Percentiles rank a stretch among this genome's conserved stretches.
phyloP scores from a whole-genome alignment of 202 grass and related monocot genomes.

The Zizania palustris region DNA sequence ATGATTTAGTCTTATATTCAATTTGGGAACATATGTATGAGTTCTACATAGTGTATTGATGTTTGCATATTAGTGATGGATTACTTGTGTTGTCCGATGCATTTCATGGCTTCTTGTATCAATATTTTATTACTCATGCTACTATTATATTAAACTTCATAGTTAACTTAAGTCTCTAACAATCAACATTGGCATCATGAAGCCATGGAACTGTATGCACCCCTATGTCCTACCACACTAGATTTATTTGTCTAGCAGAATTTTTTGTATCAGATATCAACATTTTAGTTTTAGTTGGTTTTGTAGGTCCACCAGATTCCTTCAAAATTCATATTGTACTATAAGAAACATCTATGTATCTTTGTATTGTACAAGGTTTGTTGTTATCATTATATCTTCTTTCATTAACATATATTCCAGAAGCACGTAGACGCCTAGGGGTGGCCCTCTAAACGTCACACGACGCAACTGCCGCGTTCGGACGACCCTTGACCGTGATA shows the following conservation, averaged over 20 bases:
- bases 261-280: neutral
- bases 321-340: neutral
- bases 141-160: neutral
- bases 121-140: neutral
- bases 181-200: neutral
- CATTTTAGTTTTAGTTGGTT: neutral
- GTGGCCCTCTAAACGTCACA: no score
- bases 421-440: no score
- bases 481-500: no score
- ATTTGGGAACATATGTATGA: neutral
- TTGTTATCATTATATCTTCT: neutral
- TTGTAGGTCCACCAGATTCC: neutral
- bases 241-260: neutral
- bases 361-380: neutral
- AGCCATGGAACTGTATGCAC: neutral
- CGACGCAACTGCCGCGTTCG: no score
- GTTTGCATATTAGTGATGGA: neutral
- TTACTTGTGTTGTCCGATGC: neutral
- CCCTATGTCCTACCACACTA: neutral
- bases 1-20: conserved; percentile 13
- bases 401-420: neutral
- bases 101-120: neutral
- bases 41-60: neutral
- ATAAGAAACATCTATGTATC: neutral
- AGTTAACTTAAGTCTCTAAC: neutral